Evolutionary conservation across 495 filamentous ascomycete species (phyloP), one percentile per base, ranked within the genome.

Genomic region (Tuber microsphaerosporum): DNA sequence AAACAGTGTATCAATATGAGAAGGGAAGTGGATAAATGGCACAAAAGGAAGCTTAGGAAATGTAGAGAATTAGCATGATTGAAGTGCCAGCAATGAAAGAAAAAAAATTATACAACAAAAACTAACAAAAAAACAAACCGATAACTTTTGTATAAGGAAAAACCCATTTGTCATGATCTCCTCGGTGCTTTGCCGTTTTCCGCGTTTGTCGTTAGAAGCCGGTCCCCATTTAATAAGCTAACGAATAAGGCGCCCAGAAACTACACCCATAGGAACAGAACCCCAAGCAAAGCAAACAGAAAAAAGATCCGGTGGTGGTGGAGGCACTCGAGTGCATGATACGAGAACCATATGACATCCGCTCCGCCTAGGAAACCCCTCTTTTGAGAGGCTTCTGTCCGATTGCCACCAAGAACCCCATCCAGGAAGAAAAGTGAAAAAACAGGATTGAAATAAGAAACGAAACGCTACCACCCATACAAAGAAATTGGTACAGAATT

Each of bases 211-310:
- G 56, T 65, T 65, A 65, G 56, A 65, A 65, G 34, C 56, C 56
- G 56, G 16, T 17, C 56, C 56, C 56, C 56, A 34, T 65, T 65
- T 65, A 65, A 65, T 34, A 65, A 65, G 56, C 56, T 65, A 80
- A 79, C 73, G 71, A 75, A 76, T 71, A 79, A 76, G 77, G 77
- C 77, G 77, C 78, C 78, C 73, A 80, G 71, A 79, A 79, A 80
- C 77, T 42, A 80, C 80, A 73, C 77, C 74, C 73, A 73, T 76
- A 74, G 73, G 71, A 77, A 79, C 72, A 61, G 44, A 79, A 79
- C 76, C 71, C 26, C 76, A 44, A 69, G 44, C 69, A 75, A 75
- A 75, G 46, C 71, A 79, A 72, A 71, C 20, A 65, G 51, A 31
- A 56, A 45, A 74, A 71, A 74, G 5, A 75, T 72, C 74, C 37